Percentiles rank a stretch among this genome's conserved stretches.
These are phyloP conservation scores for Gilbertella persicaria DNA, from an alignment of 371 early-diverging fungal genomes.

Conservation along the genomic window DNA sequence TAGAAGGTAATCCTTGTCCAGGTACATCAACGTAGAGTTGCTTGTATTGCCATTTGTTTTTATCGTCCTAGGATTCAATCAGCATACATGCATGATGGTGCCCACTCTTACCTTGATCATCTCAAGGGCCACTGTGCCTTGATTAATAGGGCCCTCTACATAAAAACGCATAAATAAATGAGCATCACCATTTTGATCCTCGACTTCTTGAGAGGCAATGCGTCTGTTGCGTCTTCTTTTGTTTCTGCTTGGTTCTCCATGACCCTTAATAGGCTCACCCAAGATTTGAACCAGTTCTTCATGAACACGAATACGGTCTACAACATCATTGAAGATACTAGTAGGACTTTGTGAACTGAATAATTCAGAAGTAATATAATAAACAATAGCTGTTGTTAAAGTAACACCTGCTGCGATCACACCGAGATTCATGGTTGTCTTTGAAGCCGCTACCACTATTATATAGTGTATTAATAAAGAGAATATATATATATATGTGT, in stretches of 20 bases:
- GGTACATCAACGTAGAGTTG: constrained; percentile 56
- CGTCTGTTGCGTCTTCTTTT: constrained; percentile 48
- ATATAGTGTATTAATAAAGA: neutral
- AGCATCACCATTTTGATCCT: constrained; percentile 39
- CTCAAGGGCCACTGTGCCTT: constrained; percentile 49
- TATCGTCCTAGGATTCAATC: constrained; percentile 37
- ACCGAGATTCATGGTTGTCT: constrained; percentile 40
- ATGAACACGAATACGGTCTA: constrained; percentile 38
- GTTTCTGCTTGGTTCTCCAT: constrained; percentile 50
- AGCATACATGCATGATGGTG: neutral
- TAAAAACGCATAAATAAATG: constrained; percentile 57
- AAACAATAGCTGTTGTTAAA: constrained; percentile 36
- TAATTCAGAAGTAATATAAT: constrained; percentile 40
- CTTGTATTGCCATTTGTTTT: constrained; percentile 53
- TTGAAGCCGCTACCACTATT: constrained; percentile 45
- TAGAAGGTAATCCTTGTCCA: constrained; percentile 36
- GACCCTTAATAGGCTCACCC: constrained; percentile 44
- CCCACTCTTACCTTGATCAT: constrained; percentile 42
- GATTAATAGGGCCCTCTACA: constrained; percentile 49
- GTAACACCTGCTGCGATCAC: constrained; percentile 41
- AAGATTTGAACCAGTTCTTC: constrained; percentile 23
- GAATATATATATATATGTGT: too few relatives aligned
- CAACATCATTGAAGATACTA: constrained; percentile 42
- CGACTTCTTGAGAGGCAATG: constrained; percentile 40
- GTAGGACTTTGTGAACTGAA: constrained; percentile 47